Conservation (phyloP, 2,329 filamentous ascomycete genomes). For the Nothopassalora personata region DNA sequence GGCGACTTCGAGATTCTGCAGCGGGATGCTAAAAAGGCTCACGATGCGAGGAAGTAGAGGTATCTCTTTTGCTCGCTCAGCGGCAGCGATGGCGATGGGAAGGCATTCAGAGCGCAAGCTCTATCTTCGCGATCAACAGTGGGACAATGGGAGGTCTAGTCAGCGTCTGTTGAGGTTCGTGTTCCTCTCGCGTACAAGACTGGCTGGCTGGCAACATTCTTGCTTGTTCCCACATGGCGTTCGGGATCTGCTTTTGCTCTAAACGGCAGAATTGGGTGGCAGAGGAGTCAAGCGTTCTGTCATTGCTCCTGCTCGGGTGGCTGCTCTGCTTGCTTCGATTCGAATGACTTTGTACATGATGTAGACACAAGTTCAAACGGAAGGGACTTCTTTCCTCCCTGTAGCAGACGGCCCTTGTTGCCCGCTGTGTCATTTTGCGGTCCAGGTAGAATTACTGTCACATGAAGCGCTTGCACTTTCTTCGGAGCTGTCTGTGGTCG, state of each 20-base stretch:
- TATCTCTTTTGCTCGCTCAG: slow-evolving; percentile 10
- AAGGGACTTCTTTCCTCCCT: not conserved
- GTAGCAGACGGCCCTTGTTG: not conserved
- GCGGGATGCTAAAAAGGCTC: slow-evolving; percentile 51
- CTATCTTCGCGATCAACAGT: not conserved
- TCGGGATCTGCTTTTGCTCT: not conserved
- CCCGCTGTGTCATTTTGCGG: not conserved
- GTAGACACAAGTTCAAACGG: not conserved
- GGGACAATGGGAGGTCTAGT: not conserved
- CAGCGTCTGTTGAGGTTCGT: not conserved
- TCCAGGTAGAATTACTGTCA: too few species aligned
- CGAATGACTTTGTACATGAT: not conserved
- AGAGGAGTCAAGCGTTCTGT: not conserved
- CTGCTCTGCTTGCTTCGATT: not conserved
- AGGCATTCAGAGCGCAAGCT: not conserved
- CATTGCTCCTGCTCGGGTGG: not conserved
- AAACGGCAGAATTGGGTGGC: not conserved
- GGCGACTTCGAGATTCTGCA: slow-evolving; percentile 56
- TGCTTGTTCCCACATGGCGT: too few species aligned
- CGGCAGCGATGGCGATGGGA: too few species aligned
- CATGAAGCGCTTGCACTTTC: too few species aligned
- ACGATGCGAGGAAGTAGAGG: slow-evolving; percentile 39
- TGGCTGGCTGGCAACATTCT: too few species aligned
- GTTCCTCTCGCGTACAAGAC: not conserved
- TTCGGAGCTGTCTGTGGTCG: too few species aligned